Evolutionary conservation across 495 filamentous ascomycete genomes (phyloP), one percentile per base, ranked within the genome.

Genomic region (Monascus purpureus): DNA sequence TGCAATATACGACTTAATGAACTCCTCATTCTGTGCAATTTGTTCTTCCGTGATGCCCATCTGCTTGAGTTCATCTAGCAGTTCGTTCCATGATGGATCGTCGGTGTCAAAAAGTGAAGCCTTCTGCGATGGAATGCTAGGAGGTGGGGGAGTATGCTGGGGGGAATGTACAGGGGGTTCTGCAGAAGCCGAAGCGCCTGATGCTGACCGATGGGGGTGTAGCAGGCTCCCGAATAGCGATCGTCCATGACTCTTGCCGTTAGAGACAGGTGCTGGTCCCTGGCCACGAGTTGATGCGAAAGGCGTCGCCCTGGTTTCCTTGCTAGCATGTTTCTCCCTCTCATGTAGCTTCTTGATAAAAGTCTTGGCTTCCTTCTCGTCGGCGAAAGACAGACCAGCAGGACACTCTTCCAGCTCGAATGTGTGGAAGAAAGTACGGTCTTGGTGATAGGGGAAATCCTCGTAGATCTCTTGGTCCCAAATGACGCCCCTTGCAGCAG

Each of bases 391-490:
- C 31, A 97, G 61, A 2, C 80, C 90, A 8, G 83, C 90, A 35
- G 88, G 62, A 47, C 83, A 93, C 19, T 85, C 73, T 50, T 96
- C 86, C 28, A 93, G 72, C 57, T 96, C 90, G 48, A 97, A 96
- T 3, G 83, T 82, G 52, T 96, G 87, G 59, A 97, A 96, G 54
- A 95, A 97, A 19, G 80, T 84, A 29, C 90, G 79, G 51, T 97
- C 92, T 45, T 90, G 84, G 50, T 94, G 90, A 58, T 96, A 97
- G 23, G 67, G 68, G 63, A 93, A 96, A 28, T 74, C 78, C 32
- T 97, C 86, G 52, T 87, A 96, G 42, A 96, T 79, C 53, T 97
- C 90, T 59, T 95, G 86, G 49, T 97, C 90, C 90, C 90, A 97
- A 43, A 97, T 78, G 16, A 97, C 92, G 29, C 92, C 90, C 43